Evolutionary conservation across 768 basidiomycete species (phyloP).

Genomic region (Astraeus odoratus): DNA sequence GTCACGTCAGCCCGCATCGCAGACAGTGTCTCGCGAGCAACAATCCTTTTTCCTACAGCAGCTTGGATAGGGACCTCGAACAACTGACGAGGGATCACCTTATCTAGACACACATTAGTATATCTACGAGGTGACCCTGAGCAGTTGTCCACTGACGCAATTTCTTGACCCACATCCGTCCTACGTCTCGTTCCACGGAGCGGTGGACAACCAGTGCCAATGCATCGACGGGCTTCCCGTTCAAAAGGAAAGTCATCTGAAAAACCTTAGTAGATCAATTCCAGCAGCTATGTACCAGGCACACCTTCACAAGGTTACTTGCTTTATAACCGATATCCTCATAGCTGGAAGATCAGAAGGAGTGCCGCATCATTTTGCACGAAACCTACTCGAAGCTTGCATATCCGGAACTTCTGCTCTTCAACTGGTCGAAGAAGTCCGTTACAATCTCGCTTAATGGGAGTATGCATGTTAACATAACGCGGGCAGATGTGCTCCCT

Average conservation of each 20-base stretch:
- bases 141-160: constrained; percentile 54
- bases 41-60: constrained; percentile 75
- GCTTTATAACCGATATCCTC: constrained; percentile 86
- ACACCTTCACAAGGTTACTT: constrained; percentile 79
- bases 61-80: constrained; percentile 98
- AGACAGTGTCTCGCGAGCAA: constrained; percentile 84
- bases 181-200: constrained; percentile 67
- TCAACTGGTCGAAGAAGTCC: constrained; percentile 92
- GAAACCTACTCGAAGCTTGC: constrained; percentile 80
- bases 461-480: constrained; percentile 76
- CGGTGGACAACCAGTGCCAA: constrained; percentile 88
- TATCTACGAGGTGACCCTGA: background rate
- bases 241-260: constrained; percentile 88
- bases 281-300: background rate
- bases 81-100: constrained; percentile 86
- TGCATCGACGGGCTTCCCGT: constrained; percentile 86
- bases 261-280: background rate
- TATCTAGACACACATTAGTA: constrained; percentile 41
- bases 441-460: constrained; percentile 92
- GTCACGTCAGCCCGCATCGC: constrained; percentile 90
- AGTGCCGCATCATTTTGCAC: background rate
- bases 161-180: constrained; percentile 83
- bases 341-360: constrained; percentile 52
- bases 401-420: constrained; percentile 86
- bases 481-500: constrained; percentile 39